Evolutionary conservation across 805 yeast genomes (phyloP), one percentile per base, ranked within the genome.

Genomic region (Metschnikowia aberdeeniae): DNA sequence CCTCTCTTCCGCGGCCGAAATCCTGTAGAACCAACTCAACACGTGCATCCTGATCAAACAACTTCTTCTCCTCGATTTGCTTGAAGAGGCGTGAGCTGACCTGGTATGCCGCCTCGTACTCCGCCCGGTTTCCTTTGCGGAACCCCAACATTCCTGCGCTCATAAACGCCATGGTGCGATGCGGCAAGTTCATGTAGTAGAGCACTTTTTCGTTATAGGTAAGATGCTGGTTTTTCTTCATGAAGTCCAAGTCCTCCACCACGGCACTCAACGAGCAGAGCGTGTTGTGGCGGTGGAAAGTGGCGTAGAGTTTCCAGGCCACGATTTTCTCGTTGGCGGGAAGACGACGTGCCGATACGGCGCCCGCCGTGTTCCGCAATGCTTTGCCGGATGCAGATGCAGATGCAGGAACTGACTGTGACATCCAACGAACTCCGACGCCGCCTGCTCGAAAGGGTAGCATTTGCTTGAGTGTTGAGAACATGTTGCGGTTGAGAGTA

Each of bases 31-130:
- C 80, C 36, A 92, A 64, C 64, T 92, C 97, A 24, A 92, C 70
- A 51, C 82, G 77, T 52, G 78, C 79, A 42, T 62, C 67, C 3
- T 71, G 66, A 34, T 76, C 77, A 38, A 82, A 61, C 45, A 75
- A 69, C 31, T 75, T 76, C 51, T 72, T 76, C 60, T 82, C 86
- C 66, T 80, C 81, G 61, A 92, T 86, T 52, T 75, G 63, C 50
- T 81, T 76, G 66, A 92, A 89, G 67, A 87, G 73, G 51, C 78
- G 78, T 4, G 89, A 72, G 12, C 89, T 72, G 8, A 92, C 84
- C 63, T 89, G 97, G 72, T 84, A 90, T 11, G 85, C 85, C 1
- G 96, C 97, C 67, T 92, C 99, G 59, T 87, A 88, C 64, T 89
- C 96, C 40, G 95, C 88, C 66, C 97, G 81, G 45, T 89, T 89